Conservation (phyloP, 2,329 filamentous ascomycete species). For the Alternaria longipes region DNA sequence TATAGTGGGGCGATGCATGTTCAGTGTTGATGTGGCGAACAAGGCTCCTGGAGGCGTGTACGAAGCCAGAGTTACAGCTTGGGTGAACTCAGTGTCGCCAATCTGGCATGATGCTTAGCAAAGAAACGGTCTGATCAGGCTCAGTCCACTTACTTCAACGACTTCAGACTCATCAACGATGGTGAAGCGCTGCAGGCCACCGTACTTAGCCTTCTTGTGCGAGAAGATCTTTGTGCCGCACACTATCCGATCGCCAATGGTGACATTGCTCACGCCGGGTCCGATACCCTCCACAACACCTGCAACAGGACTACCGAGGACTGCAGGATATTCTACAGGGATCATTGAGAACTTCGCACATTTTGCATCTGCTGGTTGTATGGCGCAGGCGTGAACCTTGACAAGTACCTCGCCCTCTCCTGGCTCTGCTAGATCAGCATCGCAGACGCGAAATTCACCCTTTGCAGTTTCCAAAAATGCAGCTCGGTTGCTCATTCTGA, state of each 20-base stretch:
- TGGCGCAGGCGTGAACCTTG: slow-evolving; percentile 32
- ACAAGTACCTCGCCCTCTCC: slow-evolving; percentile 30
- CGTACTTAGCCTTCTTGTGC: slow-evolving; percentile 31
- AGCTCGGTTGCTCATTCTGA: slow-evolving; percentile 29
- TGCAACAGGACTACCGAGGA: slow-evolving; percentile 42
- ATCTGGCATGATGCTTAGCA: slow-evolving; percentile 29
- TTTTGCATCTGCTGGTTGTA: slow-evolving; percentile 44
- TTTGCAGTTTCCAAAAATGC: slow-evolving; percentile 29
- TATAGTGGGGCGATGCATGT: slow-evolving; percentile 24
- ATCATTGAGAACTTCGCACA: slow-evolving; percentile 27
- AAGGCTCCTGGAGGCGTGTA: slow-evolving; percentile 38
- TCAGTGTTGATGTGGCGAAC: slow-evolving; percentile 20
- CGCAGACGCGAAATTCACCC: slow-evolving; percentile 23
- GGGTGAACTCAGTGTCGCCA: slow-evolving; percentile 30
- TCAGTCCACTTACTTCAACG: slow-evolving; percentile 19
- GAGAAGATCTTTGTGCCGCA: slow-evolving; percentile 31
- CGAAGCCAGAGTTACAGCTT: slow-evolving; percentile 32
- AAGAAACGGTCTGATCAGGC: background rate
- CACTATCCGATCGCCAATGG: slow-evolving; percentile 47
- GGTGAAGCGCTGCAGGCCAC: slow-evolving; percentile 28
- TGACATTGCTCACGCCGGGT: slow-evolving; percentile 37
- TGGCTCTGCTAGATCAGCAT: slow-evolving; percentile 26
- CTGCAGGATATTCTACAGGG: slow-evolving; percentile 35
- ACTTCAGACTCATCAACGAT: slow-evolving; percentile 30
- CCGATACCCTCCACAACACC: slow-evolving; percentile 47